Base-by-base conservation (phyloP, 2,329 filamentous ascomycete genomes). In the Zelopaecilomyces penicillatus region DNA sequence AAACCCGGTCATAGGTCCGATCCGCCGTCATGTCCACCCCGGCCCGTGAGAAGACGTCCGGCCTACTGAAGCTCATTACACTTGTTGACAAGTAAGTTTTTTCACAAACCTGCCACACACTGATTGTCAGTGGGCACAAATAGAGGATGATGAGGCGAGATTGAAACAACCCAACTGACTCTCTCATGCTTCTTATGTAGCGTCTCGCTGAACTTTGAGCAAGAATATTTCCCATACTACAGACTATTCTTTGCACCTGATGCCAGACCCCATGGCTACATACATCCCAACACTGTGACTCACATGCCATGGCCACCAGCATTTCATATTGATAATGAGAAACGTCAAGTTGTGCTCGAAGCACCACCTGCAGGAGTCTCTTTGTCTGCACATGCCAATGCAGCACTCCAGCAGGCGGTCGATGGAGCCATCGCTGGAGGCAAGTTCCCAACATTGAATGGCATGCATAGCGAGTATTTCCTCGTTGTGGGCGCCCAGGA, bases 221-320 rank as follows among this genome's bases (percentile, higher is more conserved):
- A 61, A 33, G 60, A 67, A 45, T 53, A 45, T 37, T 12, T 32
- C 6, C 63, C 63, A 4, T 67, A 73, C 49, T 76, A 74, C 51
- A 63, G 62, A 45, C 66, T 78, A 31, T 54, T 65, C 6, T 62
- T 77, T 8, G 63, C 67, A 2, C 57, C 65, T 2, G 73, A 76
- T 47, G 47, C 61, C 12, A 62, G 68, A 4, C 63, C 70, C 1
- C 73, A 77, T 48, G 74, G 74, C 51, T 73, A 74, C 58, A 62
- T 78, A 39, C 65, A 70, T 40, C 66, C 67, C 3, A 57, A 58
- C 39, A 73, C 66, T 11, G 67, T 75, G 10, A 46, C 61, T 30
- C 60, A 63, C 35, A 71, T 78, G 61, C 71, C 71, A 4, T 73
- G 69, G 68, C 70, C 70, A 0, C 2, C 57, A 0, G 50, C 59